phyloP scores from a whole-genome alignment of 2,329 filamentous ascomycete species.

The Dendrostoma leiphaemia region DNA sequence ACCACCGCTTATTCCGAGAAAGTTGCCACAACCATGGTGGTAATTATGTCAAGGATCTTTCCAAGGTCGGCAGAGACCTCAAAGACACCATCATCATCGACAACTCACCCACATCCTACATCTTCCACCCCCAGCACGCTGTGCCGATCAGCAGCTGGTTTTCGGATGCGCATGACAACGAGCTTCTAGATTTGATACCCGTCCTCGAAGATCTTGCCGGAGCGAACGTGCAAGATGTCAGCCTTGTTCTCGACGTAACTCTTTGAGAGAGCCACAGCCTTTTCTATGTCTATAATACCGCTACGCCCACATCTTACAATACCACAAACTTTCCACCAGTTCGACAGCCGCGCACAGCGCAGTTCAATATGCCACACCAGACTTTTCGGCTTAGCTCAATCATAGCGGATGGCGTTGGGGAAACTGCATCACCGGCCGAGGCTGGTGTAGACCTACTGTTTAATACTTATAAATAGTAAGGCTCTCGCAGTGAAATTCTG shows the following conservation, averaged over 20 bases:
- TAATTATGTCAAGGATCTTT: conserved; percentile 99
- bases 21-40: conserved; percentile 99
- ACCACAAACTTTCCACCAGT: conserved; percentile 8
- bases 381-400: conserved; percentile 27
- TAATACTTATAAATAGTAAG: conserved; percentile 21
- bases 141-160: conserved; percentile 99
- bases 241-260: conserved; percentile 91
- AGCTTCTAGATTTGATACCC: conserved; percentile 93
- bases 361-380: conserved; percentile 16
- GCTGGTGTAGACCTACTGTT: conserved; percentile 35
- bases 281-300: conserved; percentile 28
- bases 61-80: conserved; percentile 91
- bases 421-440: conserved; percentile 23
- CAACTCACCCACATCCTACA: conserved; percentile 98
- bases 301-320: conserved; percentile 10
- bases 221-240: conserved; percentile 88
- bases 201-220: conserved; percentile 96
- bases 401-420: conserved; percentile 58
- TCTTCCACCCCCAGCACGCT: conserved; percentile 98
- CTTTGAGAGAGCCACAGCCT: conserved; percentile 48
- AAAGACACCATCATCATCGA: conserved; percentile 99
- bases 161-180: conserved; percentile 98
- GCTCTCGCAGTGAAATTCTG: conserved; percentile 19
- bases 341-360: conserved; percentile 12
- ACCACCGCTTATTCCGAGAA: conserved; percentile 94